Base-by-base conservation (phyloP, 768 basidiomycete genomes). In the Suillus clintonianus region DNA sequence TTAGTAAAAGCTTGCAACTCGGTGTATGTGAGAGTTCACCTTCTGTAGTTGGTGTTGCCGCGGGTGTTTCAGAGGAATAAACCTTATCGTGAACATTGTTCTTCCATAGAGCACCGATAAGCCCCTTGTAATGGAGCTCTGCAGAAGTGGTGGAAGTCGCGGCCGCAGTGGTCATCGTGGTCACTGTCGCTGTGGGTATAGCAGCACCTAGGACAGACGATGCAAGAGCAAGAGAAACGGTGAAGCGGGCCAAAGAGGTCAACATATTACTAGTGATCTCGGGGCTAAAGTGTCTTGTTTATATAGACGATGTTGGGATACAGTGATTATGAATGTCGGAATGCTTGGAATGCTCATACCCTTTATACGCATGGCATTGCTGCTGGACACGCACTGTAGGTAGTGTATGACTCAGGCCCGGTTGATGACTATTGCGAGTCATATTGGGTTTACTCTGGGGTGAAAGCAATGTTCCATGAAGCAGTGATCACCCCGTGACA, bases 41-140 rank as follows among this genome's bases (percentile, higher is more conserved):
- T 57, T 27, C 37, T 30, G 39, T 19, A 13, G 10, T 57, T 5
- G 24, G 10, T 24, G 15, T 15, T 24, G 24, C 22, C 2, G 36
- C 36, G 17, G 55, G n/a, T 24, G 36, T 22, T 27, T 56, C 36
- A 17, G 55, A 30, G 13, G 67, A 71, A 51, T 56, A 47, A 43
- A 65, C 66, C 34, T 68, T 62, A 48, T 73, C 48, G 48, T 73
- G 71, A 57, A 74, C 62, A 22, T 65, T 62, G 43, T 63, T 59
- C 69, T 65, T 73, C 37, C 62, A 63, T 48, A 71, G 39, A 32
- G 67, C 64, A 2, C 67, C 71, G 8, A 15, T 32, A 11, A 48
- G 65, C 15, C 22, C 36, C 2, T 24, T 37, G 37, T 6, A 4
- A 8, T 17, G 4, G 14, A 8, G 14, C 0, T 30, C 8, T 51